Evolutionary conservation across 208 protist genomes (phyloP).

Genomic region (Leishmania tropica): DNA sequence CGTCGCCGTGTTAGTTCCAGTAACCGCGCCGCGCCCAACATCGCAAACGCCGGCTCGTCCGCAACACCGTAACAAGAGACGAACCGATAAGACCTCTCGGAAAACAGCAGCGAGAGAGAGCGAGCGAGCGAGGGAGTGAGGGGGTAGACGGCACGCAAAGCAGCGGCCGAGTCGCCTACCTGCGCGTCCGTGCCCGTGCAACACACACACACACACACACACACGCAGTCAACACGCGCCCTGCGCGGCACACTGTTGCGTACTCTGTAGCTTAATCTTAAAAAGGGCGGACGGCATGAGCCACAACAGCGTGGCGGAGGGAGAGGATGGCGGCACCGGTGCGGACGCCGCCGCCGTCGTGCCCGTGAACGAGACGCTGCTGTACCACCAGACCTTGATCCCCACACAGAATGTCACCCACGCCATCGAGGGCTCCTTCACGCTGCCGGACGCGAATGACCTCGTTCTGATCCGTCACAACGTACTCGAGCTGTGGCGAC

Average conservation of each 20-base stretch:
- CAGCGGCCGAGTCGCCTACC: neutral
- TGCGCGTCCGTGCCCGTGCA: neutral
- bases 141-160: neutral
- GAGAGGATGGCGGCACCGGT: neutral
- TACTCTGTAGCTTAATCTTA: neutral
- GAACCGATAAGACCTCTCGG: too few species aligned
- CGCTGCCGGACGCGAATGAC: conserved; percentile 64
- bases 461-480: conserved; percentile 72
- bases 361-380: conserved; percentile 42
- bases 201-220: neutral
- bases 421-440: conserved; percentile 78
- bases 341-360: conserved; percentile 5
- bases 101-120: too few species aligned
- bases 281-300: neutral
- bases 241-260: neutral
- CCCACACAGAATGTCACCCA: conserved; percentile 76
- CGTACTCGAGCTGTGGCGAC: conserved; percentile 73
- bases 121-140: too few species aligned
- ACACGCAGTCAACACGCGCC: neutral
- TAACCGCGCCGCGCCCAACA: neutral
- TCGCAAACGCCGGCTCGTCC: neutral
- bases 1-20: neutral
- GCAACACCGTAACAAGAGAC: too few species aligned
- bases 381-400: conserved; percentile 88
- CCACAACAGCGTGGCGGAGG: neutral